Base-by-base conservation (phyloP, 2,329 filamentous ascomycete genomes). In the Penicillium aurantiogriseum region DNA sequence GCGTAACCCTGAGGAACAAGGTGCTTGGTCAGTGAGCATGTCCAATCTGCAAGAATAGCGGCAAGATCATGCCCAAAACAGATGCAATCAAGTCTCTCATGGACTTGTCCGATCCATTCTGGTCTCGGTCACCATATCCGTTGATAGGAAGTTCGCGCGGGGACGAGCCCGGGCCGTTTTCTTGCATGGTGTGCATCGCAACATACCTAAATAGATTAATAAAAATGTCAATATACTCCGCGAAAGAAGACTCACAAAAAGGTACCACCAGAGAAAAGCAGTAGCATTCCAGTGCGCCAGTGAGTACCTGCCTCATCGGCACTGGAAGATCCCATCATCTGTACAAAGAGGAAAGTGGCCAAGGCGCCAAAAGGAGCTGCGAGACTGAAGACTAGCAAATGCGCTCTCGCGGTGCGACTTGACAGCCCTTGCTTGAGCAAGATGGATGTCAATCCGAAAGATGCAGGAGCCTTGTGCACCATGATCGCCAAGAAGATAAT, bases 141-240 rank as follows among this genome's bases (percentile, higher is more conserved):
- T 79, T 79, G n/a, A 63, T 62, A 48, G 71, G 67, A 17, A 68
- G 54, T 36, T 76, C 71, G 11, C 71, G 72, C 13, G 70, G 60
- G 6, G 64, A 52, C 5, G 67, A 66, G 33, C 67, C 69, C 21
- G 71, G 66, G n/a, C 71, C 71, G 52, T 76, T 78, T 69, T 96
- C 92, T 71, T 95, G 90, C 91, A 97, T 96, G 0, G 92, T 92
- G 71, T 99, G 94, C 92, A 97, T 97, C 1, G 94, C 94, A 43
- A 99, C 94, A 70, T 97, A 96, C 67, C 91, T 95, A 62, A 15
- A 48, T 2, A 21, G 10, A 45, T 47, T 9, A 58, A 64, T 50
- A 62, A 61, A 63, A 46, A 67, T 51, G 21, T 35, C 6, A 54
- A 11, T 36, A 51, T n/a, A 17, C 13, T 42, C 33, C 17, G 1